Evolutionary conservation across 768 basidiomycete genomes (phyloP), one percentile per base, ranked within the genome.

Genomic region (Hericium coralloides): DNA sequence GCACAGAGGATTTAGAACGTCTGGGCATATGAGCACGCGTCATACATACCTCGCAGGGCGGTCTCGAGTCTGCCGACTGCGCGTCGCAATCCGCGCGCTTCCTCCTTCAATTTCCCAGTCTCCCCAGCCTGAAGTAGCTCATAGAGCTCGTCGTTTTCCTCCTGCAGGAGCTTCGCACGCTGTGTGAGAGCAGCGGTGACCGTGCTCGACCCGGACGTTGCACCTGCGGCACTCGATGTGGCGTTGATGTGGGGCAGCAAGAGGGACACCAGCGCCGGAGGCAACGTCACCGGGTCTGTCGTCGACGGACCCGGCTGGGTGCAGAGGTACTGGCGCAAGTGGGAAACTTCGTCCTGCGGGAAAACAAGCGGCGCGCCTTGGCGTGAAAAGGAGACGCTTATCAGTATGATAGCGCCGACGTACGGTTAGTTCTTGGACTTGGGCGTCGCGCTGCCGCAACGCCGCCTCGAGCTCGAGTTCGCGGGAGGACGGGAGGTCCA

Each of bases 141-240:
- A 67, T 92, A 93, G 17, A 93, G 69, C 60, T 93, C 91, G 62
- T 93, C 89, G 58, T 93, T 93, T 69, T 93, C 91, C 56, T 91
- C 86, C 67, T 93, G 91, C 10, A 93, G 73, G 17, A 84, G 69
- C 50, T 81, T 81, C 25, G 81, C 79, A 49, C 88, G 77, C 65
- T 92, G 89, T 0, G 81, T 86, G 57, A 93, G 76, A 0, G 90
- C 90, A n/a, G 83, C 75, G 39, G 80, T 72, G 36, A 88, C 84
- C 1, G 85, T 86, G 60, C 76, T 79, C 12, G 77, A 73, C 3
- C 65, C 61, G 20, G 63, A 60, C 36, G 60, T 55, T 49, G 62
- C 60, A 53, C 66, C 59, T 63, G 67, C 62, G 25, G 60, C 61
- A 55, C 68, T 61, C 15, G 74, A 63, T n/a, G 70, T 66, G 53